Base-by-base conservation (phyloP, 352 stramenopile species). In the Globisporangium perplexum region DNA sequence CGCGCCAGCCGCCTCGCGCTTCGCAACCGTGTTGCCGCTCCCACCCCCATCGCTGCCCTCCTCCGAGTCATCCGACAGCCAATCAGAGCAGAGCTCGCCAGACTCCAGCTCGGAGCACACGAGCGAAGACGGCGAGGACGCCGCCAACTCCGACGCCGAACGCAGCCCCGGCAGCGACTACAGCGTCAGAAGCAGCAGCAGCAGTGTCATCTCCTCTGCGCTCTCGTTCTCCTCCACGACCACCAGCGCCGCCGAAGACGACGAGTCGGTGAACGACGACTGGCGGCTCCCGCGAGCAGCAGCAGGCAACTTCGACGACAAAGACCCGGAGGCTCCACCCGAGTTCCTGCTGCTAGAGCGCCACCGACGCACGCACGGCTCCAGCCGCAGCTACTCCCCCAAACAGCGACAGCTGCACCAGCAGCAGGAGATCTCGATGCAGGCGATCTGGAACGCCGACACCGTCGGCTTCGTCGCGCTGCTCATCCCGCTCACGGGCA, bases 381-480 rank as follows among this genome's bases (percentile, higher is more conserved):
- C 54, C 28, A 48, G 24, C 20, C 18, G 45, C 26, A 42, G 6
- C 50, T 8, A 30, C 36, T 12, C 14, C 20, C 15, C 17, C 14
- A 11, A 43, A 1, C 14, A 42, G 15, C 18, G 23, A 10, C 23
- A 46, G 12, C 53, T 24, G 30, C 47, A 14, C 7, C 38, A 28
- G 20, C 23, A 28, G 4, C 24, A 38, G 30, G 41, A 36, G 41
- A 55, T 62, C 23, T 51, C 48, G 39, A 62, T 62, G 55, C 48
- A 57, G 45, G 47, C 60, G 30, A 58, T 59, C 24, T 50, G 66
- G 14, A 62, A 63, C 31, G 59, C 57, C 36, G 73, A 87, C 54
- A 89, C 84, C 59, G 28, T 93, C 38, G 80, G 74, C 49, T 71
- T 84, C 33, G 42, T 90, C 31, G 83, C 78, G 42, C 74, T 83